Percentiles rank a stretch among this genome's conserved stretches.
Conservation (phyloP, 2,329 filamentous ascomycete genomes). For the Tolypocladium sp. region DNA sequence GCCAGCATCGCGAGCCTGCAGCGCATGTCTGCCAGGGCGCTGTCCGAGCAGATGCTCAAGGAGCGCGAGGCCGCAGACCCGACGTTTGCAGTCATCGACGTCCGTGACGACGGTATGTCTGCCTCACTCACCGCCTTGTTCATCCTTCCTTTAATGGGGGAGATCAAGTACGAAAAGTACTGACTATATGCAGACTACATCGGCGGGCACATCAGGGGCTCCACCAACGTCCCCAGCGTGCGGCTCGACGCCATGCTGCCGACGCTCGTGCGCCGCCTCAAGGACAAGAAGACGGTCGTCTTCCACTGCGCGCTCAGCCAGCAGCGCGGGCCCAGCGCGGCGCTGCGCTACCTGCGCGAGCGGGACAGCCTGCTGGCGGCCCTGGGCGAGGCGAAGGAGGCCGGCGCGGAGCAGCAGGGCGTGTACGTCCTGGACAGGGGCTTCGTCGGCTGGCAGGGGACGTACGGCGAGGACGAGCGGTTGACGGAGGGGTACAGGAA, state of each 20-base stretch:
- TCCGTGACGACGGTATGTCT: constrained; percentile 66
- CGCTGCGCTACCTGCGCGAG: constrained; percentile 69
- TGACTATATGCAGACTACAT: constrained; percentile 57
- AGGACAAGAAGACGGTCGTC: constrained; percentile 72
- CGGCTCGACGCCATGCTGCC: constrained; percentile 70
- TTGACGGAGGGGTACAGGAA: constrained; percentile 79
- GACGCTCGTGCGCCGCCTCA: constrained; percentile 69
- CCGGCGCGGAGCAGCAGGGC: constrained; percentile 43
- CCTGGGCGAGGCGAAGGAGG: constrained; percentile 16
- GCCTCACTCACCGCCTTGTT: background rate
- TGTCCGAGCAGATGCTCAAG: constrained; percentile 55
- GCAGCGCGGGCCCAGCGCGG: constrained; percentile 78
- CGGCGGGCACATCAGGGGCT: constrained; percentile 78
- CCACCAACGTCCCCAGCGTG: constrained; percentile 64
- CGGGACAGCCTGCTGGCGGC: constrained; percentile 39
- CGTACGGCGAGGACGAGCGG: constrained; percentile 65
- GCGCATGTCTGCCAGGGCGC: constrained; percentile 58
- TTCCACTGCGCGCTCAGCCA: constrained; percentile 94
- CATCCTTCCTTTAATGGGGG: background rate
- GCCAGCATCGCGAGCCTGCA: constrained; percentile 53
- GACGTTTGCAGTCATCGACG: constrained; percentile 71
- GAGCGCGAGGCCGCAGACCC: constrained; percentile 29
- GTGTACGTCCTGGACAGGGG: constrained; percentile 77
- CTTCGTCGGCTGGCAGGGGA: constrained; percentile 84
- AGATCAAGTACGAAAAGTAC: background rate